Conservation (phyloP, 2,329 filamentous ascomycete species). For the Tolypocladium nubicola region DNA sequence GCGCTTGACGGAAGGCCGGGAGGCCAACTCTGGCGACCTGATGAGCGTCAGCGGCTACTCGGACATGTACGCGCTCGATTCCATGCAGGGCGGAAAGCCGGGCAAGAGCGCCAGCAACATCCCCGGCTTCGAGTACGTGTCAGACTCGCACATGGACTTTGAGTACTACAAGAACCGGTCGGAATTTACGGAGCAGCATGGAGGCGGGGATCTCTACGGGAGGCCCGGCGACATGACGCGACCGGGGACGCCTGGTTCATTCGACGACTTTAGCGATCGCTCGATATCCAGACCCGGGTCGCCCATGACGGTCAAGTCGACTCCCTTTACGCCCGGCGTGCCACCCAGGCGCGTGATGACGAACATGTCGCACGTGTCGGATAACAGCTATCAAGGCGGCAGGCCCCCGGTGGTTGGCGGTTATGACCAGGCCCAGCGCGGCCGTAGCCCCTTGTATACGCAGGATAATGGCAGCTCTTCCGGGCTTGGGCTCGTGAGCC, state of each 20-base stretch:
- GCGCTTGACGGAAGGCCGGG: slow-evolving; percentile 57
- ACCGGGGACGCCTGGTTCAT: slow-evolving; percentile 49
- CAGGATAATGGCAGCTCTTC: slow-evolving; percentile 42
- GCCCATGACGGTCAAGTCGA: slow-evolving; percentile 24
- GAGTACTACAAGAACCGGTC: slow-evolving; percentile 83
- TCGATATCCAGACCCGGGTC: slow-evolving; percentile 39
- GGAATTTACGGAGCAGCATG: slow-evolving; percentile 79
- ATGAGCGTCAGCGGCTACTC: slow-evolving; percentile 62
- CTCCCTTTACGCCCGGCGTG: slow-evolving; percentile 21
- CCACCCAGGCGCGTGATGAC: slow-evolving; percentile 12
- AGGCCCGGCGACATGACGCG: slow-evolving; percentile 46
- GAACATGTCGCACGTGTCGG: slow-evolving; percentile 10
- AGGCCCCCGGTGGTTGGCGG: slow-evolving; percentile 10
- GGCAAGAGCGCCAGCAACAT: slow-evolving; percentile 34
- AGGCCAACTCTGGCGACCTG: slow-evolving; percentile 44
- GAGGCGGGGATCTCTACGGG: slow-evolving; percentile 63
- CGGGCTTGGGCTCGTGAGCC: slow-evolving; percentile 25
- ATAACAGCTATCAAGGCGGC: slow-evolving; percentile 16
- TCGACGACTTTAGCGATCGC: slow-evolving; percentile 30
- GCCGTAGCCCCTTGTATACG: slow-evolving; percentile 37
- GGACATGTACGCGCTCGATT: slow-evolving; percentile 69
- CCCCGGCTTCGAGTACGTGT: slow-evolving; percentile 81
- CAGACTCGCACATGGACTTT: slow-evolving; percentile 78
- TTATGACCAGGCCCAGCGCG: slow-evolving; percentile 17
- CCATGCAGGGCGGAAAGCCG: slow-evolving; percentile 53